These are phyloP conservation scores for Suillus alpinus DNA, from an alignment of 768 basidiomycete genomes.

Conservation along the genomic window DNA sequence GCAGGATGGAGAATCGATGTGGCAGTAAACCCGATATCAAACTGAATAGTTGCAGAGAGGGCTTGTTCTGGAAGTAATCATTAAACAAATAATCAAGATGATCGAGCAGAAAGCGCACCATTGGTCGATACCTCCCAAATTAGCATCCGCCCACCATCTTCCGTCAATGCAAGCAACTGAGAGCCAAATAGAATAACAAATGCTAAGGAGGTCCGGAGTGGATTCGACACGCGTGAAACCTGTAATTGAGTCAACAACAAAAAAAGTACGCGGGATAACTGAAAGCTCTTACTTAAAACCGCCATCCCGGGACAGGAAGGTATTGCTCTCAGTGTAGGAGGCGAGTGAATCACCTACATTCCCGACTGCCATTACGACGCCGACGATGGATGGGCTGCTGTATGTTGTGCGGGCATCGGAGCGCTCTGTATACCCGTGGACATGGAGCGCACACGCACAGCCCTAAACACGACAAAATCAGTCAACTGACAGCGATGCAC, in stretches of 20 bases:
- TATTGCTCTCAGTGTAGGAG: slow-evolving; percentile 83
- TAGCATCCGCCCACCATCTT: slow-evolving; percentile 73
- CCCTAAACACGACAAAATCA: slow-evolving; percentile 41
- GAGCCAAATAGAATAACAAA: slow-evolving; percentile 79
- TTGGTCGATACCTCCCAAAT: slow-evolving; percentile 67
- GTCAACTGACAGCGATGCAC: neutral
- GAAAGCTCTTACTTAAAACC: slow-evolving; percentile 63
- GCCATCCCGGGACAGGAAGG: slow-evolving; percentile 93
- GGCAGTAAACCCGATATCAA: slow-evolving; percentile 85
- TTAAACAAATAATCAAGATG: neutral
- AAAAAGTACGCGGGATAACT: neutral
- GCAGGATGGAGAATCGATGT: slow-evolving; percentile 85
- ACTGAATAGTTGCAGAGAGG: slow-evolving; percentile 59
- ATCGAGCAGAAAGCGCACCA: slow-evolving; percentile 39
- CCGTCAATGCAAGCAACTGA: slow-evolving; percentile 74
- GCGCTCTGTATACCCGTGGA: slow-evolving; percentile 96
- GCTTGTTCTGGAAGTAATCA: slow-evolving; percentile 16
- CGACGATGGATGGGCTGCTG: slow-evolving; percentile 87
- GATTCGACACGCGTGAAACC: slow-evolving; percentile 62
- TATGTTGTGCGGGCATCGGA: slow-evolving; percentile 87
- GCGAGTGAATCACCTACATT: slow-evolving; percentile 87
- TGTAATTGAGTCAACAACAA: slow-evolving; percentile 10
- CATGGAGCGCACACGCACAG: slow-evolving; percentile 83
- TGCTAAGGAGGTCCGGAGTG: slow-evolving; percentile 56
- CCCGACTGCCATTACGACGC: slow-evolving; percentile 93